Conservation (phyloP, 1,284 basidiomycete genomes). For the Malassezia caprae region DNA sequence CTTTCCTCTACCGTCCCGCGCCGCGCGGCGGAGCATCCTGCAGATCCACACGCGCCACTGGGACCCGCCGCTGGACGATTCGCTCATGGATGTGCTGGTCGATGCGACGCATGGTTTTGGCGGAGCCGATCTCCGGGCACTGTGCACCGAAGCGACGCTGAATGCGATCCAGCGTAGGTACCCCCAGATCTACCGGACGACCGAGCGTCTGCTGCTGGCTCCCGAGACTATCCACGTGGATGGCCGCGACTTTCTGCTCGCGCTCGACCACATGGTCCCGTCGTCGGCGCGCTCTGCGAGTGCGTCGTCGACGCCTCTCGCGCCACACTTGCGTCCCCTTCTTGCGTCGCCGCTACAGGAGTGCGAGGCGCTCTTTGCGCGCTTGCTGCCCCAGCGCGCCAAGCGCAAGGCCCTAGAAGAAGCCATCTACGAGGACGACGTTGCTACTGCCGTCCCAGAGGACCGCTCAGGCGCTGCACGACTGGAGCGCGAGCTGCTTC, state of each 20-base stretch:
- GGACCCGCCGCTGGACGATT: conserved; percentile 67
- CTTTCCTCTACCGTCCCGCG: conserved; percentile 77
- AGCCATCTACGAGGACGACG: conserved; percentile 66
- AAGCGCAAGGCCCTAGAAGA: conserved; percentile 63
- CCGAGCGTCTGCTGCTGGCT: conserved; percentile 71
- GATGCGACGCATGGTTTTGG: conserved; percentile 94
- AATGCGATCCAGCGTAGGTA: conserved; percentile 93
- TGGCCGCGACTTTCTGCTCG: conserved; percentile 92
- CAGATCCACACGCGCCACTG: conserved; percentile 83
- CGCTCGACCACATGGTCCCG: conserved; percentile 74
- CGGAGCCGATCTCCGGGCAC: conserved; percentile 74
- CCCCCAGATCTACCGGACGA: conserved; percentile 92
- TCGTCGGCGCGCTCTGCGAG: conserved; percentile 84
- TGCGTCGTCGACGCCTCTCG: conserved; percentile 72
- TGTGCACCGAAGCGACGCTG: conserved; percentile 76
- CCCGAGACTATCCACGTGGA: conserved; percentile 77
- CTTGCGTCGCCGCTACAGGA: conserved; percentile 61
- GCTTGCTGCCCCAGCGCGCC: conserved; percentile 48
- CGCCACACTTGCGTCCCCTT: conserved; percentile 73
- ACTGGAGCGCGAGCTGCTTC: conserved; percentile 40
- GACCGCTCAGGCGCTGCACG: conserved; percentile 22
- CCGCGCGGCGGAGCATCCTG: conserved; percentile 79
- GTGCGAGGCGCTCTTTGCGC: conserved; percentile 60
- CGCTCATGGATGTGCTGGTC: conserved; percentile 63
- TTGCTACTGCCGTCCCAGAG: conserved; percentile 8